Percentiles rank a stretch among this genome's conserved stretches.
Conservation (phyloP, 73 alveolate species). For the Symbiodinium pilosum region DNA sequence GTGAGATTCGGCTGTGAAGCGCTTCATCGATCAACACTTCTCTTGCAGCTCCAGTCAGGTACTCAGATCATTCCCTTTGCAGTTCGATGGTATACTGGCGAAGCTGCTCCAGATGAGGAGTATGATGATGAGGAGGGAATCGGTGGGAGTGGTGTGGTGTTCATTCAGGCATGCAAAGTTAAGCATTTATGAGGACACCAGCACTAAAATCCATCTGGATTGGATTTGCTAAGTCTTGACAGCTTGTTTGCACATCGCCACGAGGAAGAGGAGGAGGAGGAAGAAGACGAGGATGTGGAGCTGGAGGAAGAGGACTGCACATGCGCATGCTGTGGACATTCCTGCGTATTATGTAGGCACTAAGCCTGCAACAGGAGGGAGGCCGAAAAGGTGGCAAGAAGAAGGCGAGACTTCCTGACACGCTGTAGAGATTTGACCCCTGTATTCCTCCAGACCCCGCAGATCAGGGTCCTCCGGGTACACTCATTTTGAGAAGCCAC, state of each 20-base stretch:
- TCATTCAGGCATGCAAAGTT: background rate
- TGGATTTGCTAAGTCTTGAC: too few relatives aligned
- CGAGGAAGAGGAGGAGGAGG: slow-evolving; percentile 49
- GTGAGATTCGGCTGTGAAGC: too few relatives aligned
- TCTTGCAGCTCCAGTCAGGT: background rate
- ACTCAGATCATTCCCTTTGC: slow-evolving; percentile 84
- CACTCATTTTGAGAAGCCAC: too few relatives aligned
- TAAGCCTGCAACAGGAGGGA: background rate
- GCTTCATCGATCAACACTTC: too few relatives aligned
- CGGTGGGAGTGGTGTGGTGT: background rate
- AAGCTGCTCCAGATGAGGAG: slow-evolving; percentile 69
- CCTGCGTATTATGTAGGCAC: background rate
- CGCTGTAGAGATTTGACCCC: too few relatives aligned
- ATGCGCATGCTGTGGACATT: background rate
- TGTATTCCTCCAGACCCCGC: too few relatives aligned
- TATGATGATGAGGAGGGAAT: slow-evolving; percentile 39
- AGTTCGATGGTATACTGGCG: slow-evolving; percentile 92
- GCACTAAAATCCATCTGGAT: too few relatives aligned
- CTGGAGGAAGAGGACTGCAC: slow-evolving; percentile 1
- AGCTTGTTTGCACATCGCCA: too few relatives aligned
- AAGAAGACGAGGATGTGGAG: slow-evolving; percentile 25
- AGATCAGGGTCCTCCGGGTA: too few relatives aligned
- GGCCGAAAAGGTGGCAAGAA: background rate
- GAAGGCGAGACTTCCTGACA: background rate
- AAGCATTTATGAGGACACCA: too few relatives aligned